Evolutionary conservation across 2,329 filamentous ascomycete species (phyloP).

Genomic region (Epicoccum nigrum): DNA sequence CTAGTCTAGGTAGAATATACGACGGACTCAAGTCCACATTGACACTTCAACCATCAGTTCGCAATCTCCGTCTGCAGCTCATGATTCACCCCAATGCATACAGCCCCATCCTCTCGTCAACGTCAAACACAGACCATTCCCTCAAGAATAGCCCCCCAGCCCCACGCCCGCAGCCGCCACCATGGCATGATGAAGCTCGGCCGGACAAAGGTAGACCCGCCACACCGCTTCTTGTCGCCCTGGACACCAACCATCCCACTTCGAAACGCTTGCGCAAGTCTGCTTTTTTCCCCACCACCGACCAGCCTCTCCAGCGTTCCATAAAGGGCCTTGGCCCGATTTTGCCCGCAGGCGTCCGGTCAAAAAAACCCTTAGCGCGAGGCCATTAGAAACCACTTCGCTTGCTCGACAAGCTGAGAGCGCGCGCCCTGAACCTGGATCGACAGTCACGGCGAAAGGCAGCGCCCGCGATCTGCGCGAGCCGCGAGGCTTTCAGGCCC

Average conservation of each 20-base stretch:
- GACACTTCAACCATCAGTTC: slow-evolving; percentile 13
- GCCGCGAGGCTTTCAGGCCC: not conserved
- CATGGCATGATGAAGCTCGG: slow-evolving; percentile 8
- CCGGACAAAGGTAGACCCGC: slow-evolving; percentile 12
- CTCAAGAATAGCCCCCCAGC: slow-evolving; percentile 2
- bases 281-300: not conserved
- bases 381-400: no score
- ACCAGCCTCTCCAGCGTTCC: not conserved
- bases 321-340: slow-evolving; percentile 8
- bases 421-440: slow-evolving; percentile 3
- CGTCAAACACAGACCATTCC: slow-evolving; percentile 1
- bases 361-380: not conserved
- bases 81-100: slow-evolving; percentile 15
- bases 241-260: slow-evolving; percentile 4
- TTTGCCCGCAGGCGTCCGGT: slow-evolving; percentile 11
- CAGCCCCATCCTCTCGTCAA: slow-evolving; percentile 9
- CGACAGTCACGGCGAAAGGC: slow-evolving; percentile 1
- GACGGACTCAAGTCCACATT: slow-evolving; percentile 18
- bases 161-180: slow-evolving; percentile 10
- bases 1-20: slow-evolving; percentile 11
- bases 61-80: slow-evolving; percentile 14
- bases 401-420: not conserved
- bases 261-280: slow-evolving; percentile 8
- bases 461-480: slow-evolving; percentile 14
- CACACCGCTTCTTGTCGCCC: slow-evolving; percentile 19